Conservation (phyloP, 352 stramenopile species). For the Thalassiosira gravida region DNA sequence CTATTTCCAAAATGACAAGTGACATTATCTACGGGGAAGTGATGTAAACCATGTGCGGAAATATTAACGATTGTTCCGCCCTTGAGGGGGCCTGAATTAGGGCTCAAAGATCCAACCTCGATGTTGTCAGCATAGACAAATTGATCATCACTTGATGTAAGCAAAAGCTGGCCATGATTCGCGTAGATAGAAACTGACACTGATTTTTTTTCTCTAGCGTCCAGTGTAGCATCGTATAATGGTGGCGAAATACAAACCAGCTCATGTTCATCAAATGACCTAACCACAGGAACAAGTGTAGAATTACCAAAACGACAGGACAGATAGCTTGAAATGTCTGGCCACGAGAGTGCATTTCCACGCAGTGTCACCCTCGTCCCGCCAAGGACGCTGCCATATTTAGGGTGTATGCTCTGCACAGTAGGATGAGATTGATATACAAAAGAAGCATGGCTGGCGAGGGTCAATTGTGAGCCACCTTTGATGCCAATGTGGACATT, state of each 20-base stretch:
- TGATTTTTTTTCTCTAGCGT: not conserved
- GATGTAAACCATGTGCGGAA: slow-evolving; percentile 21
- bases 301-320: slow-evolving; percentile 66
- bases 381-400: slow-evolving; percentile 41
- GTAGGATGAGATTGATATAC: slow-evolving; percentile 49
- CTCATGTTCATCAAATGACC: slow-evolving; percentile 20
- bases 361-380: slow-evolving; percentile 45
- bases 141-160: slow-evolving; percentile 45
- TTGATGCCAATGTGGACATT: slow-evolving; percentile 42
- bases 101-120: slow-evolving; percentile 35
- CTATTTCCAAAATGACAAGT: slow-evolving; percentile 60
- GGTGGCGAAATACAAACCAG: slow-evolving; percentile 50
- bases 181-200: slow-evolving; percentile 41
- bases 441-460: slow-evolving; percentile 47
- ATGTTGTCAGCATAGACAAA: slow-evolving; percentile 57
- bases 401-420: slow-evolving; percentile 48
- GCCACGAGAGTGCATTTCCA: slow-evolving; percentile 41
- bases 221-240: slow-evolving; percentile 8
- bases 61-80: slow-evolving; percentile 54
- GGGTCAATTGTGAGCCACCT: slow-evolving; percentile 17
- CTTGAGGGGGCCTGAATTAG: slow-evolving; percentile 44
- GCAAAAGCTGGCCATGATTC: slow-evolving; percentile 42
- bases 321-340: slow-evolving; percentile 35
- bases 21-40: slow-evolving; percentile 28
- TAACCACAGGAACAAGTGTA: slow-evolving; percentile 26